Conservation (phyloP, 2,329 filamentous ascomycete species). For the Rhinocladiella similis region DNA sequence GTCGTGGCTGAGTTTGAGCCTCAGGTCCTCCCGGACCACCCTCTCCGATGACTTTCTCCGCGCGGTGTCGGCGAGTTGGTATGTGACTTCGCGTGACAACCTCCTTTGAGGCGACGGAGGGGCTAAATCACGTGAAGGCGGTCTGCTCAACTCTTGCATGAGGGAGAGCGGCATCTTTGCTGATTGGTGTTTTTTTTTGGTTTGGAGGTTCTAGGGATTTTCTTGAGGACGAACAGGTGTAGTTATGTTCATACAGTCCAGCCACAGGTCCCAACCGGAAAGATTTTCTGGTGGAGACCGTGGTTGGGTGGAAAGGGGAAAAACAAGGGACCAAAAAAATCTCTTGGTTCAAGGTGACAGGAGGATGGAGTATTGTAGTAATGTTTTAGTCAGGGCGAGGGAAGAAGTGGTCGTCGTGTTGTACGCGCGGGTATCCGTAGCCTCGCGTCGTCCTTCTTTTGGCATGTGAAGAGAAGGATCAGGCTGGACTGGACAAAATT, state of each 20-base stretch:
- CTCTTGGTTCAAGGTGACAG: constrained; percentile 1
- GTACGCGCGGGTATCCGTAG: background rate
- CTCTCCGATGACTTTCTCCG: constrained; percentile 26
- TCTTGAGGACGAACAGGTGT: background rate
- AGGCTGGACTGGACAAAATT: background rate
- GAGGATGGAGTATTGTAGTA: constrained; percentile 9
- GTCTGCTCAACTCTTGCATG: constrained; percentile 22
- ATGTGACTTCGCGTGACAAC: constrained; percentile 29
- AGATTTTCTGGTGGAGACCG: constrained; percentile 9
- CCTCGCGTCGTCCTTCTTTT: background rate
- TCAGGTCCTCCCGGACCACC: constrained; percentile 23
- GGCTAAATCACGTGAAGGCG: constrained; percentile 24
- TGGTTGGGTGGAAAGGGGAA: constrained; percentile 2
- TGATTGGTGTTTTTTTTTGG: constrained; percentile 1
- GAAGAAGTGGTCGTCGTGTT: background rate
- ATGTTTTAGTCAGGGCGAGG: background rate
- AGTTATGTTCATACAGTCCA: constrained; percentile 3
- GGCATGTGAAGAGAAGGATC: background rate
- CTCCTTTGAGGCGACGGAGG: constrained; percentile 6
- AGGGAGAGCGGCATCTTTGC: constrained; percentile 21
- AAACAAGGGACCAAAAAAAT: background rate
- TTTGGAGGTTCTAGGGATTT: background rate
- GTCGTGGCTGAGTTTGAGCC: constrained; percentile 29
- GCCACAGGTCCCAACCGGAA: constrained; percentile 8
- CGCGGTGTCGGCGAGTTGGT: constrained; percentile 26